Evolutionary conservation across 768 basidiomycete species (phyloP).

Genomic region (Strobilomyces dryophilus): DNA sequence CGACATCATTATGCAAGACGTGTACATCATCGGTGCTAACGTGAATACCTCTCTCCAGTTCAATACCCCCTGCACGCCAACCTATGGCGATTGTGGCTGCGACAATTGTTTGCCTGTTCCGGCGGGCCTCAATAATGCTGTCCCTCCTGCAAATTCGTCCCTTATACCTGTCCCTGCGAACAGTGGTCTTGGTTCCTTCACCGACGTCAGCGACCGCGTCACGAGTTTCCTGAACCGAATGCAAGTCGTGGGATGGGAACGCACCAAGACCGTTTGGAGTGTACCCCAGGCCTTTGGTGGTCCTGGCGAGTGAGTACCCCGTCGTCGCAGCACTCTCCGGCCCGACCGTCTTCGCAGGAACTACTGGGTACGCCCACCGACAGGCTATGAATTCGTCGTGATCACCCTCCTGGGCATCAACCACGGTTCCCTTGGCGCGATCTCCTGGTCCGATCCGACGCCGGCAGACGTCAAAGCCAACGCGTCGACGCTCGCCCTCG

Average conservation of each 20-base stretch:
- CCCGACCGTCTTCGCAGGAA: slow-evolving; percentile 21
- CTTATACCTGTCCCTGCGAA: slow-evolving; percentile 15
- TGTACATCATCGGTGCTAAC: slow-evolving; percentile 47
- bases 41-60: slow-evolving; percentile 58
- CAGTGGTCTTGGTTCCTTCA: slow-evolving; percentile 38
- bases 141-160: slow-evolving; percentile 22
- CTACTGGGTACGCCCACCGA: slow-evolving; percentile 62
- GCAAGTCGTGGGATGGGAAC: slow-evolving; percentile 59
- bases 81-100: slow-evolving; percentile 72
- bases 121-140: slow-evolving; percentile 37
- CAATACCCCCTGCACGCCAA: slow-evolving; percentile 55
- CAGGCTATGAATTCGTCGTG: slow-evolving; percentile 64
- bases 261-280: slow-evolving; percentile 67
- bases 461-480: slow-evolving; percentile 49
- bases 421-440: slow-evolving; percentile 57
- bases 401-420: slow-evolving; percentile 64
- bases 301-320: slow-evolving; percentile 27
- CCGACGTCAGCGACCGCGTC: slow-evolving; percentile 65
- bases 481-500: slow-evolving; percentile 44
- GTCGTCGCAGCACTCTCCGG: background rate
- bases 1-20: slow-evolving; percentile 68
- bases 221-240: slow-evolving; percentile 58
- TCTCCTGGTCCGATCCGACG: slow-evolving; percentile 52
- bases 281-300: slow-evolving; percentile 77
- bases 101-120: slow-evolving; percentile 48